A percentile compares a stretch with the other conserved stretches of the same genome.
These are phyloP conservation scores for Crucibulum laeve DNA, from an alignment of 768 basidiomycete genomes.

Conservation along the genomic window DNA sequence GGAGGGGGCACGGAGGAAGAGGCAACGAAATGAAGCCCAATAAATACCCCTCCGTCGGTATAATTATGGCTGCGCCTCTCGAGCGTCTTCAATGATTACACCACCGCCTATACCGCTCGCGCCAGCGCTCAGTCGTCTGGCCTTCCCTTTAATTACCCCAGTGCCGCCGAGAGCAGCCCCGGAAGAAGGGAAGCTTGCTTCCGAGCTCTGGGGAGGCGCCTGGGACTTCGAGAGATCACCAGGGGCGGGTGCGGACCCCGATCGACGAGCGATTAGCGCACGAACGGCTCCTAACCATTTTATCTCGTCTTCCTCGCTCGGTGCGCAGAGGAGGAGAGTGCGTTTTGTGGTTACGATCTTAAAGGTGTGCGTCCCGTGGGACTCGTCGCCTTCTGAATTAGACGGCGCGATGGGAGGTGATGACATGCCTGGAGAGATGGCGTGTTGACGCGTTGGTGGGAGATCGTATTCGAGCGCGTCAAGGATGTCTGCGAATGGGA, in stretches of 20 bases:
- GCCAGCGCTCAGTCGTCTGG: slow-evolving; percentile 42
- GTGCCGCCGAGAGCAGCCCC: slow-evolving; percentile 2
- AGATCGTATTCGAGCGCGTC: slow-evolving; percentile 90
- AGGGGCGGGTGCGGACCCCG: slow-evolving; percentile 44
- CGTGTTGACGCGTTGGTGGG: slow-evolving; percentile 45
- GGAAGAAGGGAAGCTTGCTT: not conserved
- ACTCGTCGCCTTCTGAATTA: slow-evolving; percentile 38
- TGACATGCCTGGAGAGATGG: slow-evolving; percentile 23
- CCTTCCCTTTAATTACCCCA: slow-evolving; percentile 40
- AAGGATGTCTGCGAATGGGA: slow-evolving; percentile 79
- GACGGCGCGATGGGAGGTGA: slow-evolving; percentile 29
- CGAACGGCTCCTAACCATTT: slow-evolving; percentile 96
- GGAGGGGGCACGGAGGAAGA: not conserved
- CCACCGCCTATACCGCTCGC: slow-evolving; percentile 17
- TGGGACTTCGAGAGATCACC: slow-evolving; percentile 33
- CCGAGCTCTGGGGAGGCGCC: slow-evolving; percentile 4
- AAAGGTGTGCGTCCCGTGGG: slow-evolving; percentile 65
- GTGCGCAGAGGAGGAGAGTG: slow-evolving; percentile 85
- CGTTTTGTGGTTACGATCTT: slow-evolving; percentile 96
- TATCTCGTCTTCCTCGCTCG: slow-evolving; percentile 96
- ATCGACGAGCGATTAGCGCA: slow-evolving; percentile 79
- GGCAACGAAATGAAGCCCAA: not conserved
- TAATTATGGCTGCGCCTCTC: not conserved
- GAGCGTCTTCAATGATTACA: slow-evolving; percentile 13
- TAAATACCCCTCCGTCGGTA: not conserved